These are phyloP conservation scores for Scheffersomyces illinoinensis DNA, from an alignment of 1,139 yeast genomes.

Conservation along the genomic window DNA sequence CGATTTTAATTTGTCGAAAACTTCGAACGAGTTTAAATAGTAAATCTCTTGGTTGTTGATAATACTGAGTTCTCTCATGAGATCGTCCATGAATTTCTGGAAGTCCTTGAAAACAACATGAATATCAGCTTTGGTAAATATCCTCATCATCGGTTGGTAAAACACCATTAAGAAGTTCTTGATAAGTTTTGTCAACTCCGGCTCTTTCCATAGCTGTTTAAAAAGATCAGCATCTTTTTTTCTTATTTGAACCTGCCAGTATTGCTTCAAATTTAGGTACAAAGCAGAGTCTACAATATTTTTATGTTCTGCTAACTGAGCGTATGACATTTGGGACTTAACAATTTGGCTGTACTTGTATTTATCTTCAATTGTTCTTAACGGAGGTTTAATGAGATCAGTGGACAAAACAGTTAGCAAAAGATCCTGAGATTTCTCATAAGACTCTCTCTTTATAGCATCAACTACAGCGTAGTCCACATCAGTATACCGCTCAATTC, in stretches of 20 bases:
- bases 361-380: constrained; percentile 3
- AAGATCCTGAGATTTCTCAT: constrained; percentile 20
- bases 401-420: constrained; percentile 27
- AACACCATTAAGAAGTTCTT: constrained; percentile 75
- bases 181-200: constrained; percentile 68
- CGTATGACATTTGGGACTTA: constrained; percentile 22
- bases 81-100: constrained; percentile 71
- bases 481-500: constrained; percentile 26
- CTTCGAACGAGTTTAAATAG: constrained; percentile 42
- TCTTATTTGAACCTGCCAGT: constrained; percentile 64
- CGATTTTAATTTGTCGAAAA: constrained; percentile 66
- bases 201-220: constrained; percentile 82
- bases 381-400: constrained; percentile 18
- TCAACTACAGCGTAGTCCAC: constrained; percentile 16
- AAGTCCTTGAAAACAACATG: constrained; percentile 74
- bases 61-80: constrained; percentile 52
- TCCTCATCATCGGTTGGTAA: constrained; percentile 78
- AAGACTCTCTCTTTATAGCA: constrained; percentile 25
- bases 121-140: constrained; percentile 75
- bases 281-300: constrained; percentile 20
- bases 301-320: constrained; percentile 14
- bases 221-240: constrained; percentile 73
- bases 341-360: constrained; percentile 9
- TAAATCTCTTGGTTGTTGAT: constrained; percentile 51
- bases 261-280: constrained; percentile 55